Percentiles rank a stretch among this genome's conserved stretches.
phyloP scores from a whole-genome alignment of 306 rosid species.

The Quercus parvula region DNA sequence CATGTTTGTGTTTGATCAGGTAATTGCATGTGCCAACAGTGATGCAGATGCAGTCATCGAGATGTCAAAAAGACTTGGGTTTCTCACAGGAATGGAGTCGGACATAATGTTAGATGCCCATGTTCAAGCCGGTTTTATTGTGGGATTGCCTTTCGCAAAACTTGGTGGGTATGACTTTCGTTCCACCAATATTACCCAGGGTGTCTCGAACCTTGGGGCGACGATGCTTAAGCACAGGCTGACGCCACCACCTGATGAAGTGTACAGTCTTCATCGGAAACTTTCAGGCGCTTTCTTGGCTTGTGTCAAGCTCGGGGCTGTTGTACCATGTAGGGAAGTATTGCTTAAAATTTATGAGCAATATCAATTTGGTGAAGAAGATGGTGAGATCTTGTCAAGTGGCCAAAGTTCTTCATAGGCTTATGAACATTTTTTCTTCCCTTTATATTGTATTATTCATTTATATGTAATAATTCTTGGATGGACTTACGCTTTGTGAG shows the following conservation, averaged over 20 bases:
- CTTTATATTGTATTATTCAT: slow-evolving; percentile 5
- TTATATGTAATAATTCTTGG: slow-evolving; percentile 16
- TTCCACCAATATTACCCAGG: slow-evolving; percentile 62
- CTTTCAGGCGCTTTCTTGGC: slow-evolving; percentile 93
- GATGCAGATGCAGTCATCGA: slow-evolving; percentile 69
- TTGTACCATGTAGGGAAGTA: slow-evolving; percentile 83
- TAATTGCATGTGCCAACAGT: slow-evolving; percentile 76
- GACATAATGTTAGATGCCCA: slow-evolving; percentile 92
- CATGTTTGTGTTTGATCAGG: slow-evolving; percentile 41
- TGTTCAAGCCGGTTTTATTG: slow-evolving; percentile 91
- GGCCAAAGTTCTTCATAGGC: slow-evolving; percentile 28
- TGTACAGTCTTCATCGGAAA: slow-evolving; percentile 92
- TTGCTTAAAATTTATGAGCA: slow-evolving; percentile 53
- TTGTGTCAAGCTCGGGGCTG: slow-evolving; percentile 85
- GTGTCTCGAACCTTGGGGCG: slow-evolving; percentile 77
- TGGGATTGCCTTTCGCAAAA: slow-evolving; percentile 83
- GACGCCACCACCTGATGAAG: slow-evolving; percentile 96
- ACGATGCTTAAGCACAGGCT: slow-evolving; percentile 93
- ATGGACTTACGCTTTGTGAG: slow-evolving; percentile 12
- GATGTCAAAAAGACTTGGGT: slow-evolving; percentile 92
- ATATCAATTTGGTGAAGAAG: slow-evolving; percentile 60
- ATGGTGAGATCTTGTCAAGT: slow-evolving; percentile 34
- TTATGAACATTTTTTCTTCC: not conserved
- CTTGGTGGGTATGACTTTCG: slow-evolving; percentile 68
- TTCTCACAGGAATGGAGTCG: slow-evolving; percentile 79